A percentile compares a stretch with the other conserved stretches of the same genome.
phyloP scores from a whole-genome alignment of 2,329 filamentous ascomycete genomes.

The Colletotrichum caudatum region DNA sequence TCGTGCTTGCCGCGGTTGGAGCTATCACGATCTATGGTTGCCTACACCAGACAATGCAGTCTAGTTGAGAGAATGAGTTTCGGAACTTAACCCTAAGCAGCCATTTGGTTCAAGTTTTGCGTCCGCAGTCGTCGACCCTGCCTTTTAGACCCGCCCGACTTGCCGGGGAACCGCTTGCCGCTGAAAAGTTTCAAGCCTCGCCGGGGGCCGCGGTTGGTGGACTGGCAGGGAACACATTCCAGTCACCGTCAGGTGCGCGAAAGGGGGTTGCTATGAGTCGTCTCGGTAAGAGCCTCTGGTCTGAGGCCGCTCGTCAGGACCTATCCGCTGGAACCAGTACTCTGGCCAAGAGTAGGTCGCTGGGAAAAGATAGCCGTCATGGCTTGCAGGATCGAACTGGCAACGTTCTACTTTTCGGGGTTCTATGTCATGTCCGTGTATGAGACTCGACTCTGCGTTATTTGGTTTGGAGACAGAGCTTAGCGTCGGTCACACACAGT shows the following conservation, averaged over 20 bases:
- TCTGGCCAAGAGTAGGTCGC: conserved; percentile 61
- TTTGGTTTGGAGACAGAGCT: conserved; percentile 56
- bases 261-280: conserved; percentile 78
- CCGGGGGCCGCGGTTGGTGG: conserved; percentile 53
- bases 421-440: conserved; percentile 4
- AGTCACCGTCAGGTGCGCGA: conserved; percentile 68
- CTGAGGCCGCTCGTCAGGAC: conserved; percentile 81
- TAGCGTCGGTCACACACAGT: conserved; percentile 62
- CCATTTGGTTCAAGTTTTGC: conserved; percentile 80
- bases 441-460: conserved; percentile 22
- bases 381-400: conserved; percentile 45
- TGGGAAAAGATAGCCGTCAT: conserved; percentile 50
- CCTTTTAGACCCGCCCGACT: conserved; percentile 69
- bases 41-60: conserved; percentile 57
- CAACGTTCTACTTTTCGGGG: conserved; percentile 21
- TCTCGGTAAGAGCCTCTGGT: conserved; percentile 79
- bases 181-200: conserved; percentile 63
- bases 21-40: conserved; percentile 53
- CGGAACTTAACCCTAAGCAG: conserved; percentile 98
- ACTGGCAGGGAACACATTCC: conserved; percentile 66
- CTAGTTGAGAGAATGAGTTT: conserved; percentile 71
- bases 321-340: conserved; percentile 72
- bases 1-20: conserved; percentile 62
- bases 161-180: conserved; percentile 53
- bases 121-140: conserved; percentile 75